Evolutionary conservation across 2,329 filamentous ascomycete genomes (phyloP), one percentile per base, ranked within the genome.

Genomic region (Colletotrichum godetiae): DNA sequence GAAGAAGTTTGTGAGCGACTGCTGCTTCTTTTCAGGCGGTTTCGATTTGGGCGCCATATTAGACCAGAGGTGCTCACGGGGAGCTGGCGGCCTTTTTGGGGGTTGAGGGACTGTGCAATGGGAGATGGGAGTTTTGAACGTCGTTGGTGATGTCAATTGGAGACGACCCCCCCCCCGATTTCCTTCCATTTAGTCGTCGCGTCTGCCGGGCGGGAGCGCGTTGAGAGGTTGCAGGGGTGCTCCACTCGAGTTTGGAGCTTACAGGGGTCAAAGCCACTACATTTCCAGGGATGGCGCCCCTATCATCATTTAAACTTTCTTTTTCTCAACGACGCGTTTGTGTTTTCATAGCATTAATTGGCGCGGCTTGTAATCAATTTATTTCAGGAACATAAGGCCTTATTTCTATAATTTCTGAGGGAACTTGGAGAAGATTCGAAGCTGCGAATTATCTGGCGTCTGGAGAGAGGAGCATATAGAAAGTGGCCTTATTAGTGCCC

Each of bases 1-100:
- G 81, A 97, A 97, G 84, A 97, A 97, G 79, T 92, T 95, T 3
- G 94, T 97, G 74, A 98, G 92, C 0, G 94, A 94, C 76, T 92
- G 90, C 80, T 98, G 94, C 78, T 92, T 94, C 82, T 93, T 93
- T 67, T 81, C 84, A 33, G 83, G 77, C 0, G 84, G 76, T 64
- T 86, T 86, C 4, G 68, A 59, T 7, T 74, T 73, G 1, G 72
- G 72, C 53, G 68, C 68, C 72, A 74, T 74, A 13, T 13, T n/a
- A 24, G 22, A 11, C 65, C 11, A 11, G 13, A 22, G 24, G 11
- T 12, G 13, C n/a, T 64, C 15, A 27, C 12, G 33, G 33, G 15
- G 1, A 22, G 42, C 55, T 56, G 67, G 35, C 37, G 59, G 33
- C 49, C 59, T 37, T 72, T 12, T 42, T 42, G 37, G 57, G 37